Base-by-base conservation (phyloP, 371 early-diverging fungal species). In the Phascolomyces articulosus region DNA sequence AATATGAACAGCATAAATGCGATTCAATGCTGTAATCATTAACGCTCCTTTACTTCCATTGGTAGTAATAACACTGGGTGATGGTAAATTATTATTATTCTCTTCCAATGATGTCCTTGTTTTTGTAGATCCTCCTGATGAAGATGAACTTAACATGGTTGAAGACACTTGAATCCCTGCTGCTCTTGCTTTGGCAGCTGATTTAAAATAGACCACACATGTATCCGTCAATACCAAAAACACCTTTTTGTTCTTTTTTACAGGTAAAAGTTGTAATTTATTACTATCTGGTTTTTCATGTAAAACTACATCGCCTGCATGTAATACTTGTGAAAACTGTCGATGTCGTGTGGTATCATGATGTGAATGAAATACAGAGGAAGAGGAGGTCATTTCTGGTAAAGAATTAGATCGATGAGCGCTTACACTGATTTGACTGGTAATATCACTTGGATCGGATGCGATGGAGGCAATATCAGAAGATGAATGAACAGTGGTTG, bases 221-320 rank as follows among this genome's bases (percentile, higher is more conserved):
- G 69, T 71, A 23, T 70, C 74, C 23, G 76, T 80, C 16, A 80
- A 47, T 13, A 80, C 73, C 40, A 73, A 66, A 47, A 75, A 67
- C 8, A 64, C 62, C 6, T 61, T 53, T 31, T 74, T 77, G 20
- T 61, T 59, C 40, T 71, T 72, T 23, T 55, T 62, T 21, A 53
- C 23, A 31, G 51, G 29, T 4, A 62, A 4, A 6, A 62, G 24
- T 21, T 62, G 9, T 63, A 38, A 4, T 62, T 27, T 2, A 31
- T 40, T 21, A 31, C 62, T 63, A 16, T 75, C 75, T 11, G 67
- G 66, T 11, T 71, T 64, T 24, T 65, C 11, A 40, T 74, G 64
- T 11, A 55, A 48, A 11, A 64, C 26, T 4, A 51, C 62, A 20
- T 74, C 74, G 2, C 80, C 74, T 20, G 80, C 72, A 55, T 75